A percentile compares a stretch with the other conserved stretches of the same genome.
Conservation (phyloP, 441 rosid genomes). For the Rhodomyrtus psidioides region DNA sequence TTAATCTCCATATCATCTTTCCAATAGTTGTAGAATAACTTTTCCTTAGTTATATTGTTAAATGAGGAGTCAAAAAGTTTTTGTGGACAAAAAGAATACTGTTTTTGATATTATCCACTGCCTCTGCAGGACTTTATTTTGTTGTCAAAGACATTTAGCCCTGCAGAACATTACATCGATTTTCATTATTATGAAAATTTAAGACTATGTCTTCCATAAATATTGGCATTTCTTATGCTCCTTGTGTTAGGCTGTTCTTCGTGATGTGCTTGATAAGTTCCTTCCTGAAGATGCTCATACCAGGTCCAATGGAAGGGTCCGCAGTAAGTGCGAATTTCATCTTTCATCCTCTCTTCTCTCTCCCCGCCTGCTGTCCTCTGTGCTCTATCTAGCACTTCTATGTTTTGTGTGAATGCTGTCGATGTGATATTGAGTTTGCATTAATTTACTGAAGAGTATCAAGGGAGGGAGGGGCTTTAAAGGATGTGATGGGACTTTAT, state of each 20-base stretch:
- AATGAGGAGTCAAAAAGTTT: background rate
- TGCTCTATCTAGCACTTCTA: background rate
- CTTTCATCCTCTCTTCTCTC: background rate
- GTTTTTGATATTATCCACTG: background rate
- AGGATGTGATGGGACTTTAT: too few relatives aligned
- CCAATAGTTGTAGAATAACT: background rate
- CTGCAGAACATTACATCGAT: background rate
- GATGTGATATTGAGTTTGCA: background rate
- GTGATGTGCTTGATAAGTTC: constrained; percentile 59
- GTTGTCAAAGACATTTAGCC: background rate
- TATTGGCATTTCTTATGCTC: background rate
- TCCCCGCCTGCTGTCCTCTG: background rate
- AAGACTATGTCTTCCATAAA: background rate
- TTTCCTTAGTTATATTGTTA: background rate
- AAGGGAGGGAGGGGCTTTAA: too few relatives aligned
- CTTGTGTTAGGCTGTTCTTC: constrained; percentile 65
- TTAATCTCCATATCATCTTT: background rate
- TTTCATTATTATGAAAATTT: background rate
- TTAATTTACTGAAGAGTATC: background rate
- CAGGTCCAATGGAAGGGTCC: constrained; percentile 80
- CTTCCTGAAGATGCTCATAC: constrained; percentile 82
- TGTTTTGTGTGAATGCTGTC: background rate
- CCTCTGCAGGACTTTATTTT: background rate
- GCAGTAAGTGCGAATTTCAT: constrained; percentile 40
- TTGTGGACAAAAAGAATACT: background rate